Base-by-base conservation (phyloP, 768 basidiomycete genomes). In the Psilocybe tampanensis region DNA sequence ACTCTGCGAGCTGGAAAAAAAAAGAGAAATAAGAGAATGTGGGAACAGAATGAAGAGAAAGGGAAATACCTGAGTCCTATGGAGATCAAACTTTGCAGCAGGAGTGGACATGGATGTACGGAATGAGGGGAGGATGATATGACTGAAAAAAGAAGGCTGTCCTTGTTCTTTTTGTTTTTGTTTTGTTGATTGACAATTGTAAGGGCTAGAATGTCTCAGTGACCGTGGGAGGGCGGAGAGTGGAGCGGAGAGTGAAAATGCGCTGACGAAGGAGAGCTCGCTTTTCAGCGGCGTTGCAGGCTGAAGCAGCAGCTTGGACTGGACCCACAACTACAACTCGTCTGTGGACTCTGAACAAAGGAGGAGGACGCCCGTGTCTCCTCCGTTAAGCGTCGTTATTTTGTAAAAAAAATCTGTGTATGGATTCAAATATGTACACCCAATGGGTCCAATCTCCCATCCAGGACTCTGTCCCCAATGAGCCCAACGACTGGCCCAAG, bases 1-100 rank as follows among this genome's bases (percentile, higher is more conserved):
- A 79, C 26, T 73, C 68, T 32, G 80, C 77, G 69, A 89, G 80
- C 88, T 90, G 51, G 19, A 34, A 19, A 24, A 5, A 47, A 23
- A 42, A 48, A 44, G 23, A 26, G 47, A 33, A 42, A 45, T 59
- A 64, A 60, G 55, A 57, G 54, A 44, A 43, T 41, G 36, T 54
- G 17, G 43, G 44, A 51, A 32, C 19, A 33, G 9, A 33, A 24
- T 44, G 44, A 42, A 22, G 29, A 44, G 18, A 52, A 55, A 44
- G 13, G 12, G 36, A 54, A 63, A 36, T 51, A 77, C 80, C 70
- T 78, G 69, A 24, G 64, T 63, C 56, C 75, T 58, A 17, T 64
- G 63, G 11, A 61, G 47, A 50, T 68, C 67, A 61, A 73, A 68
- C 54, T 67, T 63, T 44, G 62, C 54, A 32, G 64, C 24, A 54